These are phyloP conservation scores for Pleurotus platypus DNA, from an alignment of 768 basidiomycete species.

Conservation along the genomic window DNA sequence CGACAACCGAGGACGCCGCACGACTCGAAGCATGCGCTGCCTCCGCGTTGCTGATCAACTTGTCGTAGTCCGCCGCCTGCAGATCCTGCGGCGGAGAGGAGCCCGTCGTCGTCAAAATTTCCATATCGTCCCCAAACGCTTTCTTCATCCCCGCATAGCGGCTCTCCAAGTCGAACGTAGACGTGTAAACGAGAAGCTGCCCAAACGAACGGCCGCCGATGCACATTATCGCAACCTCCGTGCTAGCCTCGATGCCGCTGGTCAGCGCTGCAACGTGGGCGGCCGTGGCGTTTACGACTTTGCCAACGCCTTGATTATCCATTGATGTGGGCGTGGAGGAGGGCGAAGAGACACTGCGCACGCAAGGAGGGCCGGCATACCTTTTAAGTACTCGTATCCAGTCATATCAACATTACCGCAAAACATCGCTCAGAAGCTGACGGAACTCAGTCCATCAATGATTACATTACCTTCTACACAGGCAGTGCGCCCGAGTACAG, in stretches of 20 bases:
- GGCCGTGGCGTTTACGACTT: constrained; percentile 4
- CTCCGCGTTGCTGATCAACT: constrained; percentile 2
- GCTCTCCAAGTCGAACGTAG: constrained; percentile 1
- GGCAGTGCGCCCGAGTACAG: too few species aligned
- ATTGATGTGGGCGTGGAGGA: not conserved
- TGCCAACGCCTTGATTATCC: constrained; percentile 2
- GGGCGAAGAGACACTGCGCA: too few species aligned
- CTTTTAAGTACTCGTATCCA: too few species aligned
- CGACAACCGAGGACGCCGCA: not conserved
- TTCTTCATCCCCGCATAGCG: constrained; percentile 6
- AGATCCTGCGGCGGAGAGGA: not conserved
- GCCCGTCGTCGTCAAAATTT: not conserved
- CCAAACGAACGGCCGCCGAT: constrained; percentile 1
- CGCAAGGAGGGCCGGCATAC: too few species aligned
- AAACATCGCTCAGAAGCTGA: too few species aligned
- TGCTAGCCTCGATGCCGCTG: constrained; percentile 6
- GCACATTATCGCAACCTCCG: not conserved
- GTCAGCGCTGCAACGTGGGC: constrained; percentile 7
- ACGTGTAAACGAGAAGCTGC: constrained; percentile 1
- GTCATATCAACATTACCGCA: too few species aligned
- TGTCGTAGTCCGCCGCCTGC: not conserved
- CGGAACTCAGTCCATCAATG: too few species aligned
- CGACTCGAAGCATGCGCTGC: constrained; percentile 1
- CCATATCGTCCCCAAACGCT: constrained; percentile 4
- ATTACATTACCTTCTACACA: too few species aligned